phyloP scores from a whole-genome alignment of 129 eudicot species.

The Gnaphalium uliginosum region DNA sequence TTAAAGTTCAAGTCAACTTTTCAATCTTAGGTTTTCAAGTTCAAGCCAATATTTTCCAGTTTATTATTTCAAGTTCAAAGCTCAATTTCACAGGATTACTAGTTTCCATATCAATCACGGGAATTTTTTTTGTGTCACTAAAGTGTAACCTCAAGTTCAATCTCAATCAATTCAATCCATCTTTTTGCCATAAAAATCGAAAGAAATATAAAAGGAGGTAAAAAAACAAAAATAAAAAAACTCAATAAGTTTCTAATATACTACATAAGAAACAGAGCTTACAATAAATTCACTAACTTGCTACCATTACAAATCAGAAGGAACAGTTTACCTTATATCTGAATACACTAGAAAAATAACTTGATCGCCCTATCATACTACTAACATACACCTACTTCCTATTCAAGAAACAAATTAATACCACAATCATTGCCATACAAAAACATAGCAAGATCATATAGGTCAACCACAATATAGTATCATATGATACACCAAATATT shows the following conservation, averaged over 20 bases:
- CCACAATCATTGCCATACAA: constrained; percentile 3
- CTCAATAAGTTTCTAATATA: not conserved
- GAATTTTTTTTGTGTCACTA: too few relatives aligned
- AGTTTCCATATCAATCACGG: too few relatives aligned
- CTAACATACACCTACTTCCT: not conserved
- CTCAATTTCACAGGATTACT: too few relatives aligned
- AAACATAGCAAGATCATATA: not conserved
- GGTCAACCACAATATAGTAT: constrained; percentile 13
- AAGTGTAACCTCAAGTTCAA: not conserved
- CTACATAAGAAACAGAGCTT: not conserved
- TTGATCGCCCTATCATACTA: not conserved
- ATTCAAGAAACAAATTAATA: not conserved
- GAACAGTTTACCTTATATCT: constrained; percentile 1
- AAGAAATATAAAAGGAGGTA: too few relatives aligned
- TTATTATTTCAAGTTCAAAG: too few relatives aligned
- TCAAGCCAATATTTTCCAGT: too few relatives aligned
- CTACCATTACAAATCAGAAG: too few relatives aligned
- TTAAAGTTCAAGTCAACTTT: too few relatives aligned
- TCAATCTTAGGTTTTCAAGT: too few relatives aligned
- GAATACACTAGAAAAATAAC: too few relatives aligned
- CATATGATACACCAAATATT: not conserved
- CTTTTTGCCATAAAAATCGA: not conserved
- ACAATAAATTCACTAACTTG: too few relatives aligned
- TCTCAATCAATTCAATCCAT: not conserved
- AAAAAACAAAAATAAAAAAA: not conserved